Percentiles rank a stretch among this genome's conserved stretches.
Conservation (phyloP, 768 basidiomycete species). For the Harrya chromipes region DNA sequence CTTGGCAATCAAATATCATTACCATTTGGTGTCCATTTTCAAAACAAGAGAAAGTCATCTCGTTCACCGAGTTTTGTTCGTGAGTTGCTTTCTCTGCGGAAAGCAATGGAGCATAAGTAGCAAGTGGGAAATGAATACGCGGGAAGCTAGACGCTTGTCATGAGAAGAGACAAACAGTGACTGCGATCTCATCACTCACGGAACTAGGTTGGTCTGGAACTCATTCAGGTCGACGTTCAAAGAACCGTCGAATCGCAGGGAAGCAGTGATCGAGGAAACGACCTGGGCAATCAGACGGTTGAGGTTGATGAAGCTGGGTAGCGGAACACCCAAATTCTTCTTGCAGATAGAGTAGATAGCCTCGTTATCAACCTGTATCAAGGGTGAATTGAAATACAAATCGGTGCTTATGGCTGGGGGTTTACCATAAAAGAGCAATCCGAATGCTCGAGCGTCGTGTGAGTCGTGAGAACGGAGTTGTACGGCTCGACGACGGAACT, state of each 20-base stretch:
- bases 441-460: slow-evolving; percentile 99
- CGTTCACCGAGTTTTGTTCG: slow-evolving; percentile 95
- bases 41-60: slow-evolving; percentile 99
- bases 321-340: slow-evolving; percentile 80
- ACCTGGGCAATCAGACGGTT: slow-evolving; percentile 98
- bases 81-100: slow-evolving; percentile 95
- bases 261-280: slow-evolving; percentile 96
- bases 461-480: slow-evolving; percentile 96
- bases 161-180: neutral
- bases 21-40: slow-evolving; percentile 97
- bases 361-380: slow-evolving; percentile 87
- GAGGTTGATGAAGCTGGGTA: slow-evolving; percentile 89
- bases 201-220: slow-evolving; percentile 98
- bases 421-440: slow-evolving; percentile 99
- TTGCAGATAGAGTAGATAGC: slow-evolving; percentile 99
- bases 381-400: slow-evolving; percentile 7
- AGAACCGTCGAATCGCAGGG: slow-evolving; percentile 94
- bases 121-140: slow-evolving; percentile 97
- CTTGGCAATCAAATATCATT: neutral
- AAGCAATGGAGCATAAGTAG: slow-evolving; percentile 92
- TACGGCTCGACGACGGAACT: slow-evolving; percentile 99
- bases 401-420: neutral
- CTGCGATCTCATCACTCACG: slow-evolving; percentile 50
- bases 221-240: slow-evolving; percentile 97
- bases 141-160: slow-evolving; percentile 63